Evolutionary conservation across 164 flowering plant species (phyloP), one percentile per base, ranked within the genome.

Genomic region (Nymphaea thermarum): DNA sequence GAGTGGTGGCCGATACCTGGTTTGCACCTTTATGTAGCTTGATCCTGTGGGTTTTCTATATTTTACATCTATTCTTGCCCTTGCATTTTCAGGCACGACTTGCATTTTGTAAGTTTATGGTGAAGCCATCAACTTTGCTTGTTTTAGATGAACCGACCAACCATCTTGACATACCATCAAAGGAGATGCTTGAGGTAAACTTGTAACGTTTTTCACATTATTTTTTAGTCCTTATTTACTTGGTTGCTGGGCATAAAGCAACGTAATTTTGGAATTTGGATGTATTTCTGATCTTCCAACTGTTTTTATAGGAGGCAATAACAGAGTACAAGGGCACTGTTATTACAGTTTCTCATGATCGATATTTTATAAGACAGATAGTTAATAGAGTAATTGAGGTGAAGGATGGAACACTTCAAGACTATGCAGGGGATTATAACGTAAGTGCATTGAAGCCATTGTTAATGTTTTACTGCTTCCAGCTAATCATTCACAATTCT

Each of bases 141-240:
- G 92, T 94, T 67, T 77, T 94, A 85, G 99, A 94, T 76, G 99
- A 94, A 74, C 99, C 99, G 18, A 94, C 99, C 73, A 94, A 94
- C 74, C 99, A 94, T 79, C 81, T 91, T 77, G 99, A 94, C 73
- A 94, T 94, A 68, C 98, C 99, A 71, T 79, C 99, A 65, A 94
- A 94, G 81, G 99, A 94, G 80, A 94, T 94, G 99, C 98, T 94
- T 41, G 99, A 94, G 96, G 98, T 91, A 71, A 73, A 47, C 55
- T 47, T 47, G 55, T 47, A 4, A 47, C 55, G 12, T 12, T 47
- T 47, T 4, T 47, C 12, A 47, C 55, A 47, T 47, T 7, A 12
- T 47, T 47, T 2, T 2, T 47, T 47, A 25, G 3, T 6, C 55
- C 55, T 47, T 47, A 47, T 47, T 47, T 47, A 12, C 36, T 47